Evolutionary conservation across 768 basidiomycete genomes (phyloP).

Genomic region (Collybia sp.): DNA sequence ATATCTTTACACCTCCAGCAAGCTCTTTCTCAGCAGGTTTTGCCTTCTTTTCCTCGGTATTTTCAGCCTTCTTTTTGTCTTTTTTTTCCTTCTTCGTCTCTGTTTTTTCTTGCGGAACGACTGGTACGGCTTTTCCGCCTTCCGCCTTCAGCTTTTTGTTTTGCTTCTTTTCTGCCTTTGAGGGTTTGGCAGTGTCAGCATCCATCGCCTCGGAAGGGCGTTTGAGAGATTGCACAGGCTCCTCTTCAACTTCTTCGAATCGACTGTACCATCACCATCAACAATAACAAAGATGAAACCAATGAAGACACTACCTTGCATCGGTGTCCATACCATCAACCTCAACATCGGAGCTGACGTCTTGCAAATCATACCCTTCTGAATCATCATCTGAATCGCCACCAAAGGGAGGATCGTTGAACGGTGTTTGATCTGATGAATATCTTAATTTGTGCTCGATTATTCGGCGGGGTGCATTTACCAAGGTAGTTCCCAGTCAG

Average conservation of each 20-base stretch:
- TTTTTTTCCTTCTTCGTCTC: constrained; percentile 27
- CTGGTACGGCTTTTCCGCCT: constrained; percentile 17
- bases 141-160: constrained; percentile 28
- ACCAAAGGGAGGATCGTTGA: constrained; percentile 44
- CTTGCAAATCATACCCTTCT: constrained; percentile 61
- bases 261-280: constrained; percentile 36
- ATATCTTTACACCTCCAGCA: constrained; percentile 68
- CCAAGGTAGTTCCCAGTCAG: constrained; percentile 85
- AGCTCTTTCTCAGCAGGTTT: constrained; percentile 40
- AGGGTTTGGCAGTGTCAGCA: constrained; percentile 30
- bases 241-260: constrained; percentile 67
- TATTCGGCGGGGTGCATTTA: constrained; percentile 21
- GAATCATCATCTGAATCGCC: constrained; percentile 48
- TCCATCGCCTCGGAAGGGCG: constrained; percentile 65
- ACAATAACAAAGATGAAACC: neutral
- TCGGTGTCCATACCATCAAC: constrained; percentile 59
- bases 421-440: constrained; percentile 44
- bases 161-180: constrained; percentile 68
- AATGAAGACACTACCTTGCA: constrained; percentile 36
- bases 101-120: constrained; percentile 21
- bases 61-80: constrained; percentile 12
- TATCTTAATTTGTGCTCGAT: neutral
- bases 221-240: constrained; percentile 49
- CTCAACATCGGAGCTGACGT: constrained; percentile 83
- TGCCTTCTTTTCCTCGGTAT: constrained; percentile 22